Conservation (phyloP, 169 alveolate species). For the Plasmodium fragile region DNA sequence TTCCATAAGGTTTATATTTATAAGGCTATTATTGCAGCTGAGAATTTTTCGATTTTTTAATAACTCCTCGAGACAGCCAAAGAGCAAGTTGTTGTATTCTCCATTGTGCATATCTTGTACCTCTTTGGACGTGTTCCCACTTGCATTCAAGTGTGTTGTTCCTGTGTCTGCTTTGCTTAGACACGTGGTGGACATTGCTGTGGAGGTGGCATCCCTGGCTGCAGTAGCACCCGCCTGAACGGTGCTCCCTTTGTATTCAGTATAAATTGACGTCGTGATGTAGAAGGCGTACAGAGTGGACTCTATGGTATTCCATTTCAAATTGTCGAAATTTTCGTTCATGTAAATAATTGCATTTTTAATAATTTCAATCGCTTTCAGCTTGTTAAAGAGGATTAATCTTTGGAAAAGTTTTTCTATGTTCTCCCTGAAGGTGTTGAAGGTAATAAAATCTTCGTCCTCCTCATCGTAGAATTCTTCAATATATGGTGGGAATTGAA, state of each 20-base stretch:
- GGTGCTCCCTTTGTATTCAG: slow-evolving; percentile 28
- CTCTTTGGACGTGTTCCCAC: background rate
- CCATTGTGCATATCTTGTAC: background rate
- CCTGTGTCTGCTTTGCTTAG: background rate
- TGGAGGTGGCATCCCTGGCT: background rate
- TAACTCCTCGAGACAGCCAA: slow-evolving; percentile 55
- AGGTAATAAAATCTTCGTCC: slow-evolving; percentile 50
- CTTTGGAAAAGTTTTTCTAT: slow-evolving; percentile 67
- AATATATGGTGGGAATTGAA: slow-evolving; percentile 42
- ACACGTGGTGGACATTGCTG: background rate
- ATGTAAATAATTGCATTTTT: slow-evolving; percentile 54
- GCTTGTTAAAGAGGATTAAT: slow-evolving; percentile 54
- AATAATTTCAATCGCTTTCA: slow-evolving; percentile 62
- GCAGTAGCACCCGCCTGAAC: background rate
- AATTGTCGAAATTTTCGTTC: slow-evolving; percentile 48
- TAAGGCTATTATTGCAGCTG: slow-evolving; percentile 48
- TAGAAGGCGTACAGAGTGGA: slow-evolving; percentile 60
- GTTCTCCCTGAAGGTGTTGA: slow-evolving; percentile 50
- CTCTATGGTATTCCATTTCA: slow-evolving; percentile 64
- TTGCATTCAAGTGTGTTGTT: background rate
- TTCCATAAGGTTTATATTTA: slow-evolving; percentile 72
- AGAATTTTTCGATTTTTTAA: slow-evolving; percentile 54
- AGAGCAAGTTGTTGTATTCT: slow-evolving; percentile 29
- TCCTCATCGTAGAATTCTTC: slow-evolving; percentile 71
- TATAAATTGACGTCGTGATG: slow-evolving; percentile 55